Evolutionary conservation across 1,284 basidiomycete species (phyloP).

Genomic region (Cryptococcus amylolentus): DNA sequence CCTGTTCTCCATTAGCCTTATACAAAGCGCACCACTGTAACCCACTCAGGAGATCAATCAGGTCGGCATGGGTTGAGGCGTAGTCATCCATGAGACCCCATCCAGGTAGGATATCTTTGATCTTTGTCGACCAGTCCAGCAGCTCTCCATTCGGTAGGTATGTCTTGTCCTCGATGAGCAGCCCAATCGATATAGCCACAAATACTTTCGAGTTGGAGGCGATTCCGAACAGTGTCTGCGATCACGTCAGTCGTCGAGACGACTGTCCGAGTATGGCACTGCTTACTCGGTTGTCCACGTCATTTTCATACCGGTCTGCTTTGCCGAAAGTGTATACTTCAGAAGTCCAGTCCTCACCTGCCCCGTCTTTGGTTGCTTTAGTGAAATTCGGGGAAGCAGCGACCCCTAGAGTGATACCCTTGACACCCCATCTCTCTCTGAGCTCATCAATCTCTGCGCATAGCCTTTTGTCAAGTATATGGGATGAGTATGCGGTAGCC

Average conservation of each 20-base stretch:
- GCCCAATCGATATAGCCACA: conserved; percentile 47
- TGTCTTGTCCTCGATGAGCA: conserved; percentile 51
- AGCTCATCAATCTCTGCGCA: conserved; percentile 1
- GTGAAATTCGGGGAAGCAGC: conserved; percentile 9
- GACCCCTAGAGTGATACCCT: conserved; percentile 11
- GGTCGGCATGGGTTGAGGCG: conserved; percentile 44
- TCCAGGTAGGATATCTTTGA: conserved; percentile 49
- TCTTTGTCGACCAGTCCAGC: conserved; percentile 50
- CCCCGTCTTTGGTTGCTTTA: too few species aligned
- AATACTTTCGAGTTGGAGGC: conserved; percentile 56
- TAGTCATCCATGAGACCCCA: conserved; percentile 51
- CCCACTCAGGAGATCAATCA: conserved; percentile 49
- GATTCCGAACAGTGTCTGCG: conserved; percentile 51
- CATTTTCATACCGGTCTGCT: conserved; percentile 4
- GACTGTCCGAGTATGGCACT: background rate
- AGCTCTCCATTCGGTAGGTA: conserved; percentile 37
- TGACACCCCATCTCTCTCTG: conserved; percentile 8
- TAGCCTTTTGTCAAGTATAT: background rate
- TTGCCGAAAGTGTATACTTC: conserved; percentile 9
- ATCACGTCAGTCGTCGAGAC: background rate
- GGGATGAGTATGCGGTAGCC: too few species aligned
- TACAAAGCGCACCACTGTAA: background rate
- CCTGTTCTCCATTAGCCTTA: conserved; percentile 10
- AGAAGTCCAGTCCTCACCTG: conserved; percentile 3
- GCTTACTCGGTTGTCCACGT: conserved; percentile 10